Evolutionary conservation across 2,329 filamentous ascomycete genomes (phyloP).

Genomic region (Iodosphaeria phyllophila): DNA sequence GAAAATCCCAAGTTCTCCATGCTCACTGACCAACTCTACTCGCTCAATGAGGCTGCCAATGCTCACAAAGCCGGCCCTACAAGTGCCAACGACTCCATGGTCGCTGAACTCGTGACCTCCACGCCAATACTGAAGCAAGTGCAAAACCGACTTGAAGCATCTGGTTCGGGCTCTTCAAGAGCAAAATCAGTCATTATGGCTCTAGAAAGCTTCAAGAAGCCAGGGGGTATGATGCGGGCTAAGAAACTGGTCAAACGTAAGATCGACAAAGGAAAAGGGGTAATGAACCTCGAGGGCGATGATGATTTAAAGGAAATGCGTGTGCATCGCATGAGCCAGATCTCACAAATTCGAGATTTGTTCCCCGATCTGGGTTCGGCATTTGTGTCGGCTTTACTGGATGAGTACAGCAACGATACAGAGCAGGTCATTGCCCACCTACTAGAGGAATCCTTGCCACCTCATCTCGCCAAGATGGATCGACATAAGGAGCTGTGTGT

Average conservation of each 20-base stretch:
- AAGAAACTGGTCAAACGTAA: slow-evolving; percentile 32
- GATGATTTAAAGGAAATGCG: slow-evolving; percentile 36
- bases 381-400: slow-evolving; percentile 63
- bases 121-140: slow-evolving; percentile 57
- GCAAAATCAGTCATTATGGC: slow-evolving; percentile 40
- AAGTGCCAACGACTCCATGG: slow-evolving; percentile 49
- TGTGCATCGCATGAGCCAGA: slow-evolving; percentile 64
- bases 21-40: slow-evolving; percentile 69
- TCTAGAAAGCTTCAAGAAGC: slow-evolving; percentile 39
- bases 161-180: slow-evolving; percentile 30
- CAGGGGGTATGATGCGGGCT: slow-evolving; percentile 29
- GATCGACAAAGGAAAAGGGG: slow-evolving; percentile 47
- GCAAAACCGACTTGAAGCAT: slow-evolving; percentile 29
- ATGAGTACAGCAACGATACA: slow-evolving; percentile 58
- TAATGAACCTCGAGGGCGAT: slow-evolving; percentile 16
- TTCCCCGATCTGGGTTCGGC: slow-evolving; percentile 75
- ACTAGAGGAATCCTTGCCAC: slow-evolving; percentile 57
- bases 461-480: slow-evolving; percentile 45
- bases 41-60: slow-evolving; percentile 54
- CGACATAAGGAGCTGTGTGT: slow-evolving; percentile 42
- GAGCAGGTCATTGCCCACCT: slow-evolving; percentile 70
- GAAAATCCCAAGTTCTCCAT: slow-evolving; percentile 52
- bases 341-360: slow-evolving; percentile 82
- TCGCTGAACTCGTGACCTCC: slow-evolving; percentile 62
- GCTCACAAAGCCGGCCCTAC: slow-evolving; percentile 35